Base-by-base conservation (phyloP, 2,329 filamentous ascomycete genomes). In the Xylaria sp. region DNA sequence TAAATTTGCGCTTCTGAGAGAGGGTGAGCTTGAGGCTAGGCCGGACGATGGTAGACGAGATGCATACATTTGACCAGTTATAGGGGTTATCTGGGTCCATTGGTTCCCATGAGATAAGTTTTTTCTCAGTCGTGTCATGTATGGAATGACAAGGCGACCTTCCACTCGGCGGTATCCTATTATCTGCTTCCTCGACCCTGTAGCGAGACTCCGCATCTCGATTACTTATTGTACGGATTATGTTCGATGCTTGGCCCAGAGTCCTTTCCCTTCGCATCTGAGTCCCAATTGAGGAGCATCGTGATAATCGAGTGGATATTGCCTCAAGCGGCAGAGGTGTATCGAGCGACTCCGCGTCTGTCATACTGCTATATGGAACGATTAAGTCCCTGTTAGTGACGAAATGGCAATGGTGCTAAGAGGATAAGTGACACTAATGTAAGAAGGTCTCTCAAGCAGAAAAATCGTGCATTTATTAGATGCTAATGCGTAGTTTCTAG, bases 31-130 rank as follows among this genome's bases (percentile, higher is more conserved):
- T 28, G 33, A 8, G 9, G 25, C 56, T 43, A 25, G 4, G 19
- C 7, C 15, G 8, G 33, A n/a, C 3, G 21, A 35, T 15, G 2
- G 25, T 28, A 35, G 25, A 19, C 7, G 49, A 35, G 25, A 19
- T 9, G 49, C 66, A 3, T 74, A 64, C 70, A 79, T 78, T 46
- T 64, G 80, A 75, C 80, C 82, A 86, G 70, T 85, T 84, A 70
- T 84, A 79, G 2, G 83, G 83, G 61, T 86, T 84, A 63, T 84
- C 82, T 1, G 78, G 74, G 65, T 85, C 83, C 38, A 81, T 71
- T 2, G 75, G 67, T 3, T 79, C 77, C 82, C 83, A 85, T 1
- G 77, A 75, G 64, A 84, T 74, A 42, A 82, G 71, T 3, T 61
- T 73, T 17, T 69, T 73, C 12, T 73, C 74, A 17, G 52, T 59